Percentiles rank a stretch among this genome's conserved stretches.
These are phyloP conservation scores for Vigna angularis DNA, from an alignment of 306 rosid genomes.

Conservation along the genomic window DNA sequence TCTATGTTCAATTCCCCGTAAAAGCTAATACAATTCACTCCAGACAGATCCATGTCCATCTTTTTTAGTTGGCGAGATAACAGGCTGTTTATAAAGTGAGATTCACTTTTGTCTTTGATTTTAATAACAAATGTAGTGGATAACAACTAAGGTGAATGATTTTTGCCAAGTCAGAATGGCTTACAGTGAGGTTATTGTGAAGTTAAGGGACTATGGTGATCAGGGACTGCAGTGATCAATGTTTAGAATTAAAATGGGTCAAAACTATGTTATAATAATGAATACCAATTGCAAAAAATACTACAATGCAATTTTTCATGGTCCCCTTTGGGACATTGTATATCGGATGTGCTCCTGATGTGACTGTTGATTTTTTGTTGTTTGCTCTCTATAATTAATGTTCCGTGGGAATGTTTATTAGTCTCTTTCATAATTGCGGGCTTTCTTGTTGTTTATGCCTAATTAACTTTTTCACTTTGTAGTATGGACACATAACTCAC, in stretches of 20 bases:
- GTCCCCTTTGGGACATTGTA: constrained; percentile 11
- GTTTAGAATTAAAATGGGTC: not conserved
- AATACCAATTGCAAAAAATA: constrained; percentile 21
- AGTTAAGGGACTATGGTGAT: not conserved
- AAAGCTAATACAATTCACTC: not conserved
- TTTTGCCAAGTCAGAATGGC: not conserved
- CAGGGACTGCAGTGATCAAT: not conserved
- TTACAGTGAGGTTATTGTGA: not conserved
- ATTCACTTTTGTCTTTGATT: not conserved
- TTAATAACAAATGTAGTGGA: not conserved
- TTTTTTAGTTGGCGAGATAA: not conserved
- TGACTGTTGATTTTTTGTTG: constrained; percentile 4
- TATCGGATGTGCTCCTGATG: constrained; percentile 3
- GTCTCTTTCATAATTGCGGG: not conserved
- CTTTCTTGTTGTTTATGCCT: constrained; percentile 18
- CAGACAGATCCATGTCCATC: not conserved
- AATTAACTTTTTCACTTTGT: constrained; percentile 20
- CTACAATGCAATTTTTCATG: not conserved
- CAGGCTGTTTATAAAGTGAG: not conserved
- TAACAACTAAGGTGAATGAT: not conserved
- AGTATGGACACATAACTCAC: constrained; percentile 94
- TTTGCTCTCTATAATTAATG: not conserved
- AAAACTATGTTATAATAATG: constrained; percentile 19
- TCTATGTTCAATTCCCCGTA: not conserved
- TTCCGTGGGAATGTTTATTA: not conserved